Evolutionary conservation across 768 basidiomycete species (phyloP), one percentile per base, ranked within the genome.

Genomic region (Pleurotus djamor): DNA sequence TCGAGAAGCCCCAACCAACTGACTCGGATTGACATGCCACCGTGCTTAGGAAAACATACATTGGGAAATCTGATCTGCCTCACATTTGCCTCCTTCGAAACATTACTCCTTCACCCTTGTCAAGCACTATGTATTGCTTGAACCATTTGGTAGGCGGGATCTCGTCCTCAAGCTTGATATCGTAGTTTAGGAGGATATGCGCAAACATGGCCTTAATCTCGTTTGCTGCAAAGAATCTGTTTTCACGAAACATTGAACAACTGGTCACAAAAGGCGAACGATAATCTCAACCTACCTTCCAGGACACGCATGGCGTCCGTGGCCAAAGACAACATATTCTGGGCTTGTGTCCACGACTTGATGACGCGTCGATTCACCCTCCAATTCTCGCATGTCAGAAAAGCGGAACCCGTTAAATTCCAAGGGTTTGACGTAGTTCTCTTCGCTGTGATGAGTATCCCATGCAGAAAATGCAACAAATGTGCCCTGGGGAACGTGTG

Each of bases 331-430:
- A 28, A 80, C 49, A 58, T 67, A 79, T 5, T 72, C 68, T 6
- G 64, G 58, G 63, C 66, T 33, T 41, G 67, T 57, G 33, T 74
- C 67, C 13, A 74, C 71, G 17, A 74, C 67, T 45, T 77, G 76
- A 48, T 79, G 68, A 52, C 71, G 74, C 4, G 61, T 58, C 16
- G 52, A 63, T 17, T 77, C 76, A 1, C 69, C 73, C 2, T 72
- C 71, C 5, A 62, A 64, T 13, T 76, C 69, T 32, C 72, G 66
- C 67, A 74, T 68, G 7, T 78, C 68, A 0, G 71, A 66, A 64
- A 83, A 85, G 4, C 83, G 76, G 68, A 82, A 82, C 0, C 76
- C 77, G 38, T 79, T 69, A 57, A 86, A 79, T 1, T 68, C 66
- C 33, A 69, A 63, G 0, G 84, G 68, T 52, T 80, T 71, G 14